Percentiles rank a stretch among this genome's conserved stretches.
Conservation (phyloP, 495 filamentous ascomycete species). For the Penicillium parvum region DNA sequence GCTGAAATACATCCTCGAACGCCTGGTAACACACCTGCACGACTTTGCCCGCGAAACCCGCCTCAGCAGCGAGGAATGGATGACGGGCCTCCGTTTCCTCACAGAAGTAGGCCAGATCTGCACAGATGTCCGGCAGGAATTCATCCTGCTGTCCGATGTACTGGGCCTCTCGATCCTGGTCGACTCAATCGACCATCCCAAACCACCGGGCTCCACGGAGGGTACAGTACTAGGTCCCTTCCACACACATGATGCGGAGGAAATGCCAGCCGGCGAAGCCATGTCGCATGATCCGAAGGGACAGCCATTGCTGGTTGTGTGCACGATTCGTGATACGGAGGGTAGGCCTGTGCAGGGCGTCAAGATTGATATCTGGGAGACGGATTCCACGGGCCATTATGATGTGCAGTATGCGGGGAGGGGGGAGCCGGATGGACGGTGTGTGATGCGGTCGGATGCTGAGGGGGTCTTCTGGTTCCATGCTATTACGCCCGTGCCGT, state of each 20-base stretch:
- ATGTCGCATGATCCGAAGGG: conserved; percentile 65
- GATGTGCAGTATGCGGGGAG: conserved; percentile 79
- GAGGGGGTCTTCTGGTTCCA: conserved; percentile 84
- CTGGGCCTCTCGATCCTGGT: conserved; percentile 87
- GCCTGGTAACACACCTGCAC: conserved; percentile 74
- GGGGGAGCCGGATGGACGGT: conserved; percentile 71
- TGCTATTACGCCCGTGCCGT: conserved; percentile 80
- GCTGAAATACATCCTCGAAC: conserved; percentile 66
- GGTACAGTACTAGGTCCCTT: conserved; percentile 90
- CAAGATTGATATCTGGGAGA: conserved; percentile 92
- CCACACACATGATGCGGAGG: conserved; percentile 83
- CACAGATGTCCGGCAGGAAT: conserved; percentile 76
- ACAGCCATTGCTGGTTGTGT: conserved; percentile 67
- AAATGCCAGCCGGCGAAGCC: conserved; percentile 54
- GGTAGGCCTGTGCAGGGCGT: conserved; percentile 66
- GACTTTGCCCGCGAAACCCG: conserved; percentile 80
- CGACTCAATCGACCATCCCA: conserved; percentile 89
- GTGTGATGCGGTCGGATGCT: conserved; percentile 66
- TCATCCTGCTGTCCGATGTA: conserved; percentile 89
- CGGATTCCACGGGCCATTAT: conserved; percentile 80
- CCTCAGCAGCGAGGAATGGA: conserved; percentile 77
- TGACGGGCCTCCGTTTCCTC: conserved; percentile 65
- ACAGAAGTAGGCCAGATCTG: conserved; percentile 70
- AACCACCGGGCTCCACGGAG: conserved; percentile 69
- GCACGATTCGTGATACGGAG: conserved; percentile 64